Evolutionary conservation across 2,329 filamentous ascomycete genomes (phyloP).

Genomic region (Neonectria coccinea): DNA sequence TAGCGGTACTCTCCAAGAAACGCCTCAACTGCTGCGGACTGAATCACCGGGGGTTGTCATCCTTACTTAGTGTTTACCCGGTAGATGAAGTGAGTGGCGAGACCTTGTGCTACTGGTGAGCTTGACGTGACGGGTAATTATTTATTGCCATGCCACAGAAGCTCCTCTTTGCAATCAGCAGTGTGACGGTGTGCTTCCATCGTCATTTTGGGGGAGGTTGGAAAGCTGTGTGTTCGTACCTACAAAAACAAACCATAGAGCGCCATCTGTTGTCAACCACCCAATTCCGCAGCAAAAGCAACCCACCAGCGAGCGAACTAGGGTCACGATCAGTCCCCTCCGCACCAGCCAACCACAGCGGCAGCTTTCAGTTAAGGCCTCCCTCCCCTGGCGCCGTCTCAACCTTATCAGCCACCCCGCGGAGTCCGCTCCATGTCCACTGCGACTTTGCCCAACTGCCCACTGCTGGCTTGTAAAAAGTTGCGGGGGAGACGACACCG

Average conservation of each 20-base stretch:
- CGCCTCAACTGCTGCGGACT: background rate
- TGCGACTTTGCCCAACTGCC: background rate
- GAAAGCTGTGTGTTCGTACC: no score
- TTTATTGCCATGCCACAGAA: background rate
- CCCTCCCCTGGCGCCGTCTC: conserved; percentile 30
- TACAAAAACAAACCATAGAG: background rate
- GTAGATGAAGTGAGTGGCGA: background rate
- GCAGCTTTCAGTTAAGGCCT: conserved; percentile 13
- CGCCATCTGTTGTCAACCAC: background rate
- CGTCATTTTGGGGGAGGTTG: no score
- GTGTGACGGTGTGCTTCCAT: no score
- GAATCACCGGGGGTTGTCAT: background rate
- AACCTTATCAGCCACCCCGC: conserved; percentile 44
- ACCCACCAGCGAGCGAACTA: background rate
- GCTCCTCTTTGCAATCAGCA: background rate
- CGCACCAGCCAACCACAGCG: conserved; percentile 9
- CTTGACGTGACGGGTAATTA: background rate
- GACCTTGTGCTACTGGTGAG: background rate
- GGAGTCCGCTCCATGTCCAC: conserved; percentile 21
- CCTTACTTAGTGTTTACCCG: background rate
- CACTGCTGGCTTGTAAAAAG: conserved; percentile 11
- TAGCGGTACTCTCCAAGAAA: background rate
- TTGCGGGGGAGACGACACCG: conserved; percentile 13
- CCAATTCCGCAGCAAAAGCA: conserved; percentile 4
- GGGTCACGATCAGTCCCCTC: background rate